Conservation (phyloP, 768 basidiomycete species). For the Suillus tomentosus region DNA sequence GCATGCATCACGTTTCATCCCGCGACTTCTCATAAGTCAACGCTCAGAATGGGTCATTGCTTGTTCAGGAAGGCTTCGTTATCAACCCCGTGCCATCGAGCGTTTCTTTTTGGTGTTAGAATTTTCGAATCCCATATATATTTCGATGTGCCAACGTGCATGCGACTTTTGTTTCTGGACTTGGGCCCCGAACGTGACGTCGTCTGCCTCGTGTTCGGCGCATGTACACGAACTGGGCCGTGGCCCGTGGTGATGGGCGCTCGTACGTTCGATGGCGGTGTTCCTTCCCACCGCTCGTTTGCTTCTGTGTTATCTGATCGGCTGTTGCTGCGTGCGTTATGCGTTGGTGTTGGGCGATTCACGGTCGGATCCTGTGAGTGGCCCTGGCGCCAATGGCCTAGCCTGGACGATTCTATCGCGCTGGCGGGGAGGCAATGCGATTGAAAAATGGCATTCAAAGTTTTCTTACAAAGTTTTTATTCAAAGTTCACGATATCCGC, state of each 20-base stretch:
- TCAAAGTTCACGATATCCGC: background rate
- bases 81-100: conserved; percentile 3
- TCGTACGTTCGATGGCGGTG: background rate
- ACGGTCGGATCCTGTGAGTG: background rate
- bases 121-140: background rate
- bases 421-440: background rate
- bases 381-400: background rate
- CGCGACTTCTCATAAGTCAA: background rate
- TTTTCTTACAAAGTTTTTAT: background rate
- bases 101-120: background rate
- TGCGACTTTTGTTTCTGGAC: background rate
- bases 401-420: background rate
- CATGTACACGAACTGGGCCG: conserved; percentile 6
- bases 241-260: conserved; percentile 4
- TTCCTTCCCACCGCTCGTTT: conserved; percentile 3
- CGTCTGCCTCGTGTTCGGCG: conserved; percentile 10
- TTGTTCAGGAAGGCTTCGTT: conserved; percentile 3
- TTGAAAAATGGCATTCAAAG: background rate
- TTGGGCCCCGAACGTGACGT: background rate
- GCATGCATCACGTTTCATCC: conserved; percentile 5
- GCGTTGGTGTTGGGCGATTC: background rate
- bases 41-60: background rate
- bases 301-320: conserved; percentile 9
- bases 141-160: background rate
- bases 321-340: too few relatives aligned